Evolutionary conservation across 768 basidiomycete genomes (phyloP).

Genomic region (Suillus paluster): DNA sequence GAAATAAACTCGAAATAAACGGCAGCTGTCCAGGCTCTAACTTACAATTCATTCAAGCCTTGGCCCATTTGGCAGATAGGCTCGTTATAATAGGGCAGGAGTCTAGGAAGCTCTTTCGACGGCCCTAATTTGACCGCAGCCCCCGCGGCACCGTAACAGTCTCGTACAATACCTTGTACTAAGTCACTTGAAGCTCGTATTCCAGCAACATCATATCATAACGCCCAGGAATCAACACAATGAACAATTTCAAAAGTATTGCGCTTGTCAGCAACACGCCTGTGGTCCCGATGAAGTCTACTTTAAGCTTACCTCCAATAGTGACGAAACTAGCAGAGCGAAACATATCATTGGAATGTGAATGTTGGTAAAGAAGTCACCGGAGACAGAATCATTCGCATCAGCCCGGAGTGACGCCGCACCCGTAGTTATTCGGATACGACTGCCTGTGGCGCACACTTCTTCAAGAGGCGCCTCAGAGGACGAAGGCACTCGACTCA

Average conservation of each 20-base stretch:
- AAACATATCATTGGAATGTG: background rate
- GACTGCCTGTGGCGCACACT: background rate
- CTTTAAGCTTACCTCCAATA: background rate
- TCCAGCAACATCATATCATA: background rate
- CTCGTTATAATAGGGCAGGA: background rate
- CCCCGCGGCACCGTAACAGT: background rate
- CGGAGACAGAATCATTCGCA: background rate
- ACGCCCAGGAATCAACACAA: background rate
- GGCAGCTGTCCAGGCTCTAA: no score
- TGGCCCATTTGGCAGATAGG: background rate
- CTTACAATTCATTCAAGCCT: background rate
- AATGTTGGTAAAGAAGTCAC: background rate
- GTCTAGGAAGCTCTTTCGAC: background rate
- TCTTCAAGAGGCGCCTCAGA: background rate
- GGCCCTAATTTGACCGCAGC: background rate
- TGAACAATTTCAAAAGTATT: background rate
- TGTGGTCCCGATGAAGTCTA: background rate
- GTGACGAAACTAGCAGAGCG: background rate
- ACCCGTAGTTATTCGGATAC: background rate
- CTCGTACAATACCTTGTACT: background rate
- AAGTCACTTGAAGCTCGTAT: background rate
- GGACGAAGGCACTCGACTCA: background rate
- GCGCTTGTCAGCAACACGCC: background rate
- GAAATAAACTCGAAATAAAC: no score
- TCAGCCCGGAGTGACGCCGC: background rate